Percentiles rank a stretch among this genome's conserved stretches.
These are phyloP conservation scores for Metschnikowia matae DNA, from an alignment of 805 yeast genomes.

Conservation along the genomic window DNA sequence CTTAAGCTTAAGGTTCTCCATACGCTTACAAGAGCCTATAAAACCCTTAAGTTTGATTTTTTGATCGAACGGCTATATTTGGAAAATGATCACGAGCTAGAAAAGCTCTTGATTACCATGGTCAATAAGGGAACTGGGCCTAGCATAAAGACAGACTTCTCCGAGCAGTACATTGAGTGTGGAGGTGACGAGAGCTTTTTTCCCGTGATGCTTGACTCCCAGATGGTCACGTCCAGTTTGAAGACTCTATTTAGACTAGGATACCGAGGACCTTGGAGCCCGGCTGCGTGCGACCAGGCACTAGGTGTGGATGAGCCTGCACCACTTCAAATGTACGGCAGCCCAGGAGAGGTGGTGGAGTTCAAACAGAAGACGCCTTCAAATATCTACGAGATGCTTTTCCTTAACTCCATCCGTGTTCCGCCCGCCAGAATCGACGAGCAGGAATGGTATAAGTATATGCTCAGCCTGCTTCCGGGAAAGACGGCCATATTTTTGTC, in stretches of 20 bases:
- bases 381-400: conserved; percentile 10
- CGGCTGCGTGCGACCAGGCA: background rate
- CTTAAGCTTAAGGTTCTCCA: conserved; percentile 29
- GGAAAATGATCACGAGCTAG: conserved; percentile 23
- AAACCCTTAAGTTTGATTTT: conserved; percentile 25
- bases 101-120: conserved; percentile 24
- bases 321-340: background rate
- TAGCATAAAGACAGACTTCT: conserved; percentile 28
- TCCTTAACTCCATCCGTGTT: conserved; percentile 6
- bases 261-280: conserved; percentile 14
- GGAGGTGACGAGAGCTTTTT: conserved; percentile 7
- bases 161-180: conserved; percentile 17
- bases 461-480: conserved; percentile 28
- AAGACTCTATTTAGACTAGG: conserved; percentile 9
- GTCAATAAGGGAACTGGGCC: conserved; percentile 28
- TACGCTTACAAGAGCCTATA: conserved; percentile 30
- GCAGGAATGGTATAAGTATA: conserved; percentile 19
- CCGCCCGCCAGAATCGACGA: conserved; percentile 5
- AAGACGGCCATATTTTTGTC: conserved; percentile 25
- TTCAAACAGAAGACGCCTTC: background rate
- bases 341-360: background rate
- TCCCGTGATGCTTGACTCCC: conserved; percentile 20
- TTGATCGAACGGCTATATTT: conserved; percentile 20
- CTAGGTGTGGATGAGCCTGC: background rate
- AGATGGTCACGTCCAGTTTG: conserved; percentile 22